phyloP scores from a whole-genome alignment of 805 yeast genomes.

The Barnettozyma sucrosica region DNA sequence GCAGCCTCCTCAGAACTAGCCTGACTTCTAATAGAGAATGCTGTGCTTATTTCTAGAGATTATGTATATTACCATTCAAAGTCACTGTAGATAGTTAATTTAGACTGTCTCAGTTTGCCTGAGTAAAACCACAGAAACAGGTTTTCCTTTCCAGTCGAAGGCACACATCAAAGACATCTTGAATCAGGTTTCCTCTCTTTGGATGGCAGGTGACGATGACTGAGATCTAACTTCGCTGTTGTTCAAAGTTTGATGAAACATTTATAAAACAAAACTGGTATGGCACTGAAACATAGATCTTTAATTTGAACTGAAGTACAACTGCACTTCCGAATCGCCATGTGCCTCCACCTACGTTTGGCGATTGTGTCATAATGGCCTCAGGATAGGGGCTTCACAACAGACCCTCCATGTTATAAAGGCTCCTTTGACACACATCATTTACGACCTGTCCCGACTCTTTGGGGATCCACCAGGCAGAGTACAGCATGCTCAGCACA shows the following conservation, averaged over 20 bases:
- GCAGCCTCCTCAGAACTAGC: not conserved
- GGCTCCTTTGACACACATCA: not conserved
- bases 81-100: too few relatives aligned
- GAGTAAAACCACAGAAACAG: too few relatives aligned
- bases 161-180: too few relatives aligned
- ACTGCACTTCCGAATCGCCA: not conserved
- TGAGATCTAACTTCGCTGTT: too few relatives aligned
- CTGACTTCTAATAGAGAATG: not conserved
- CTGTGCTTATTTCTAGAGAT: not conserved
- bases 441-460: not conserved
- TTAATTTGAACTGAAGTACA: not conserved
- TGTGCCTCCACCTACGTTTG: not conserved
- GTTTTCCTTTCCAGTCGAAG: too few relatives aligned
- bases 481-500: not conserved
- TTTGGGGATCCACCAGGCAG: not conserved
- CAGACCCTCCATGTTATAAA: not conserved
- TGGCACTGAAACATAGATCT: not conserved
- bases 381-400: not conserved
- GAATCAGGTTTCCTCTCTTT: too few relatives aligned
- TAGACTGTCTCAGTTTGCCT: too few relatives aligned
- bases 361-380: not conserved
- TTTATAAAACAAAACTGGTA: not conserved
- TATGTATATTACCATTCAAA: not conserved
- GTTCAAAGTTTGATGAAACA: not conserved
- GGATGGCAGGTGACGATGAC: too few relatives aligned